Conservation (phyloP, 176 grass and related monocot genomes). For the Pontederia crassipes region DNA sequence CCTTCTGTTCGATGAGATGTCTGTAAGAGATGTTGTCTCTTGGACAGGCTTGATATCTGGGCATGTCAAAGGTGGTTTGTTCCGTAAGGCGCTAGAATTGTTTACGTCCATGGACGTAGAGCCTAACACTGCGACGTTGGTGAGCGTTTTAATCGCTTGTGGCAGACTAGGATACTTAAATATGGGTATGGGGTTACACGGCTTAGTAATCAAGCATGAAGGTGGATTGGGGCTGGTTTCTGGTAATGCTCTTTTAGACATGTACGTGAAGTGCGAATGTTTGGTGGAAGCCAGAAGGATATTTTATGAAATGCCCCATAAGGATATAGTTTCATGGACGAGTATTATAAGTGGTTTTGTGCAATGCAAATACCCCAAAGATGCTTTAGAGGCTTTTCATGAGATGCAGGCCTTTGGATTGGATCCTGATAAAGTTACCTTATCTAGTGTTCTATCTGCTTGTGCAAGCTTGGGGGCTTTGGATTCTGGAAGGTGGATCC, state of each 20-base stretch:
- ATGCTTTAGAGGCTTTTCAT: conserved; percentile 29
- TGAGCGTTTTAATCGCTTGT: conserved; percentile 19
- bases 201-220: conserved; percentile 23
- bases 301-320: conserved; percentile 24
- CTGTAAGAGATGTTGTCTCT: conserved; percentile 25
- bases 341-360: conserved; percentile 38
- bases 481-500: conserved; percentile 33
- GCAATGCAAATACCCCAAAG: conserved; percentile 27
- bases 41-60: conserved; percentile 35
- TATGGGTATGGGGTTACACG: conserved; percentile 21
- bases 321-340: conserved; percentile 41
- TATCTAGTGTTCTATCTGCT: conserved; percentile 36
- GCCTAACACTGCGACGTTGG: conserved; percentile 22
- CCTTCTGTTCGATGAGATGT: conserved; percentile 47
- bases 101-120: conserved; percentile 23
- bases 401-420: conserved; percentile 31
- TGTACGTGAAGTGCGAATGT: conserved; percentile 40
- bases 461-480: conserved; percentile 33
- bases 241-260: conserved; percentile 33
- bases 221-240: conserved; percentile 11
- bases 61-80: conserved; percentile 18
- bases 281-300: conserved; percentile 20
- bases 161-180: conserved; percentile 20
- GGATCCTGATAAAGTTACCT: conserved; percentile 30
- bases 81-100: conserved; percentile 11